phyloP scores from a whole-genome alignment of 305 asterid species.

The Fraxinus latifolia region DNA sequence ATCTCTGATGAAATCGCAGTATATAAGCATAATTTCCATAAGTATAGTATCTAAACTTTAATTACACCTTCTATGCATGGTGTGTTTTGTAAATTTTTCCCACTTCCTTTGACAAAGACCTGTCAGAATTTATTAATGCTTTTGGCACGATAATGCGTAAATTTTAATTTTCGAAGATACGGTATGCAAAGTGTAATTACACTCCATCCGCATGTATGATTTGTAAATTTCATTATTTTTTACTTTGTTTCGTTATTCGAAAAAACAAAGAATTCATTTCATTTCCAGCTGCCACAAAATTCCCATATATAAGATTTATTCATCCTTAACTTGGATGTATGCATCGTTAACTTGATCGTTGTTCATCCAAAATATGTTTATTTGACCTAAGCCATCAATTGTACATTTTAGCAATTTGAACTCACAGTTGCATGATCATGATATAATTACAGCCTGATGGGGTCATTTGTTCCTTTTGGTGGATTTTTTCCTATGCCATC shows the following conservation, averaged over 20 bases:
- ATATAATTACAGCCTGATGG: constrained; percentile 75
- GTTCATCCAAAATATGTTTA: not conserved
- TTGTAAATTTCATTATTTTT: not conserved
- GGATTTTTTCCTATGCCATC: constrained; percentile 83
- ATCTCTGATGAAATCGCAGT: not conserved
- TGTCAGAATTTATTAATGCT: not conserved
- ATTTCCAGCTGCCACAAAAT: constrained; percentile 4
- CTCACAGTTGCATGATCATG: constrained; percentile 40
- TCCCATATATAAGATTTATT: not conserved
- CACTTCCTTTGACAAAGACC: not conserved
- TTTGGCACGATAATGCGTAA: not conserved
- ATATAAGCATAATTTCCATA: not conserved
- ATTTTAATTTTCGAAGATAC: not conserved
- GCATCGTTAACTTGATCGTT: not conserved
- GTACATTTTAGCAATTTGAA: constrained; percentile 27
- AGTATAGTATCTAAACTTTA: not conserved
- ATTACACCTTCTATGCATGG: not conserved
- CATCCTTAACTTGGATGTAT: not conserved
- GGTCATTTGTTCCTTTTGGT: constrained; percentile 91
- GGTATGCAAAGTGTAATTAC: not conserved
- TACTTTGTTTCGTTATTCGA: not conserved
- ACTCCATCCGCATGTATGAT: not conserved
- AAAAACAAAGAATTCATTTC: not conserved
- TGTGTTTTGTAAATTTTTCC: not conserved
- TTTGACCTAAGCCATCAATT: not conserved